Base-by-base conservation (phyloP, 2,329 filamentous ascomycete genomes). In the Gremmenia infestans region DNA sequence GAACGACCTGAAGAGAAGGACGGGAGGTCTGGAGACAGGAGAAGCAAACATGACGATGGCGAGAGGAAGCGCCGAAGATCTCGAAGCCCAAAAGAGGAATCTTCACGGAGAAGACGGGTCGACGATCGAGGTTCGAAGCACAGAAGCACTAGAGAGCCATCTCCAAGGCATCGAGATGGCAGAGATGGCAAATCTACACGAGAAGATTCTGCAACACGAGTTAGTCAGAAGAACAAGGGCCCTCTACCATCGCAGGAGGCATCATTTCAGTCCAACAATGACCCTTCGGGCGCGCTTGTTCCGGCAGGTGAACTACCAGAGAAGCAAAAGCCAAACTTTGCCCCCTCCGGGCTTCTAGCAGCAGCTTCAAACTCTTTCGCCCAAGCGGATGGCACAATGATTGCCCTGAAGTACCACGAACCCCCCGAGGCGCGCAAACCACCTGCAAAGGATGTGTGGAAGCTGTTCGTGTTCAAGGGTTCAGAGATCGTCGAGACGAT, bases 331-430 rank as follows among this genome's bases (percentile, higher is more conserved):
- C 89, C 92, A 42, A 99, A 97, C 72, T 96, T 88, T 72, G 83
- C 81, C 19, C 83, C 79, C 36, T 91, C 91, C 0, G 94, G 94
- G 28, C 78, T 88, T 7, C 79, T 99, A 17, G 94, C 94, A 2
- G 90, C 91, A 46, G 91, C 91, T 61, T 91, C 91, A 51, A 97
- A 99, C 71, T 77, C 82, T 2, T 72, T 86, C 17, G 84, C 84
- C 7, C 85, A 95, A 60, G 82, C 82, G 25, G 84, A 85, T 66
- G 90, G 89, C 55, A 87, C 85, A 3, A 81, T 81, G 22, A 85
- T 96, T 53, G 84, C 90, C 3, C 81, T 99, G 48, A 97, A 97
- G 76, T 99, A 99, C 72, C 89, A 97, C 74, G 94, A 99, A 73
- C 94, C 94, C 1, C 76, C 90, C 11, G 94, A 99, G 75, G 90